Evolutionary conservation across 495 filamentous ascomycete genomes (phyloP), one percentile per base, ranked within the genome.

Genomic region (Apodospora peruviana): DNA sequence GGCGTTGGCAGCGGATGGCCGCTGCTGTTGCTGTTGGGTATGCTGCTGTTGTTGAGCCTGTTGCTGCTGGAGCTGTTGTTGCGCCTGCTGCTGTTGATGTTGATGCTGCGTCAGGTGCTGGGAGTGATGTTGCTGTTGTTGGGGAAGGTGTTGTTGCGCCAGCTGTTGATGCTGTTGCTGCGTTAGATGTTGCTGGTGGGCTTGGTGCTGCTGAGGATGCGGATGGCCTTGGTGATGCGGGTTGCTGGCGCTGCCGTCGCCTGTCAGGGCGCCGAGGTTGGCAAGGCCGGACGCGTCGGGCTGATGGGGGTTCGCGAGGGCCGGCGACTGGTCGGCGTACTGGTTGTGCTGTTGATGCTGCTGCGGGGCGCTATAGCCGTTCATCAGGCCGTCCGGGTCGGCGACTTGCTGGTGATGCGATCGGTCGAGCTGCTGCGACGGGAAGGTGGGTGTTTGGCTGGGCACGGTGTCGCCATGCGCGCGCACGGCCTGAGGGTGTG

Each of bases 361-460:
- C 29, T 48, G 55, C 21, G 47, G 44, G 55, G 55, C 39, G 49
- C 40, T 58, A 54, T 64, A 66, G 55, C 56, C 55, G 52, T 53
- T 60, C 61, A 66, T 62, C 55, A 65, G 57, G 39, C 47, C 52
- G 45, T 62, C 57, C 14, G 57, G 12, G 14, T 60, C 59, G 34
- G 60, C 55, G 43, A 64, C 60, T 35, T 66, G 62, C 20, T 65
- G 39, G 39, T 41, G 39, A 20, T n/a, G 19, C 14, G 14, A 18
- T 17, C 47, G 38, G 19, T 62, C 59, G 18, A 64, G 63, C 43
- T 62, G 61, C 50, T 66, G 64, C 45, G 64, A 59, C 16, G 59
- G 50, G 40, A 62, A 64, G 25, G 52, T 39, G 18, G 60, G 50
- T 25, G 49, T 48, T 49, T 55, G 59, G 11, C 47, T 16, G 11